Conservation (phyloP, 169 alveolate genomes). For the Besnoitia besnoiti region DNA sequence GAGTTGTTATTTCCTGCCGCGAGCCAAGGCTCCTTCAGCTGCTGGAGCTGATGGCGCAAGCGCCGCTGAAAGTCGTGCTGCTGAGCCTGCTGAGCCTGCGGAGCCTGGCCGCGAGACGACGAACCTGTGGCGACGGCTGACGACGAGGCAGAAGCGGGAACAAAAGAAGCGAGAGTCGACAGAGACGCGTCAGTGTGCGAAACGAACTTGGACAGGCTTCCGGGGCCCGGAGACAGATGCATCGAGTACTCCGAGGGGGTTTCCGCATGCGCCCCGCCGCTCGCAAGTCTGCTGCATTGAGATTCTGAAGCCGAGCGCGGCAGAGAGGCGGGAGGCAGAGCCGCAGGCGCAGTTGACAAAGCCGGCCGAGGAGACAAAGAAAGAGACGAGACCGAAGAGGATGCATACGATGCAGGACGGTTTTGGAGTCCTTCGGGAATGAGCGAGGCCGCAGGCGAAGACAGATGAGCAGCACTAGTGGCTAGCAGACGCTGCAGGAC, state of each 20-base stretch:
- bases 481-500: neutral
- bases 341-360: too few relatives aligned
- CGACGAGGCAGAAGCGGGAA: neutral
- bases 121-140: neutral
- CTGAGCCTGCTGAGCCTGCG: neutral
- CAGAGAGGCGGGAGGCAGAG: neutral
- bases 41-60: neutral
- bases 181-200: too few relatives aligned
- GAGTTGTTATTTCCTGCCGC: neutral
- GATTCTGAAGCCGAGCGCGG: neutral
- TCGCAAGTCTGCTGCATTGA: neutral
- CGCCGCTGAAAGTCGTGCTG: neutral
- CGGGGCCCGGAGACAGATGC: neutral
- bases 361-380: too few relatives aligned
- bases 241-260: neutral
- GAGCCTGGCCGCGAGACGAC: neutral
- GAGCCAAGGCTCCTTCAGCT: neutral
- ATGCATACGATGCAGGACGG: neutral
- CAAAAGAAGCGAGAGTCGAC: too few relatives aligned
- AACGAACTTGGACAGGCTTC: too few relatives aligned
- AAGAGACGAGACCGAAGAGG: too few relatives aligned
- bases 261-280: neutral
- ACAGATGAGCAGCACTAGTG: neutral
- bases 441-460: neutral
- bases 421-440: neutral